Conservation (phyloP, 1,139 yeast genomes). For the Geotrichum candidum region DNA sequence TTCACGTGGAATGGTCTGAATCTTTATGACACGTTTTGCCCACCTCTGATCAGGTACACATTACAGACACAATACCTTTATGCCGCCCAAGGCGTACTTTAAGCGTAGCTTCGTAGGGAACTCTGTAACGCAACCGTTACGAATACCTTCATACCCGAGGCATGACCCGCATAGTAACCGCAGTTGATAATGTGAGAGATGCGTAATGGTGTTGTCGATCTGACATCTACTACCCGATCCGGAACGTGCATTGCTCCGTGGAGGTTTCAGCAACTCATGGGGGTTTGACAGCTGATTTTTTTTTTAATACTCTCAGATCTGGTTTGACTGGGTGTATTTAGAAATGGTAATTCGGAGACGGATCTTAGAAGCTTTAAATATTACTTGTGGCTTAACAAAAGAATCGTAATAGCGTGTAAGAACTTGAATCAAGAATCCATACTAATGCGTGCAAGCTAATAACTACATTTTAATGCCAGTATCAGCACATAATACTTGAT, state of each 20-base stretch:
- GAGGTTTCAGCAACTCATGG: background rate
- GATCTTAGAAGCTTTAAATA: background rate
- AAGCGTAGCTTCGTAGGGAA: background rate
- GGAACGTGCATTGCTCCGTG: background rate
- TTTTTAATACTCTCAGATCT: background rate
- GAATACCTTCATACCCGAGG: background rate
- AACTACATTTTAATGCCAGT: background rate
- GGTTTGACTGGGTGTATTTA: background rate
- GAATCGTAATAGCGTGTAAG: background rate
- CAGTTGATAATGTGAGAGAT: background rate
- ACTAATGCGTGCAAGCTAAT: background rate
- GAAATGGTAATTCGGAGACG: background rate
- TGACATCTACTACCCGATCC: background rate
- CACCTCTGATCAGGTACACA: background rate
- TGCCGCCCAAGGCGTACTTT: background rate
- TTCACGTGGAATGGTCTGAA: background rate
- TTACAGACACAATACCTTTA: background rate
- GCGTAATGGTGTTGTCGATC: background rate
- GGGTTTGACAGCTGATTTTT: background rate
- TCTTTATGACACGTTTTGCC: background rate
- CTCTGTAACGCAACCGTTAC: background rate
- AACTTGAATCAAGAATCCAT: background rate
- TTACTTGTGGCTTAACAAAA: background rate
- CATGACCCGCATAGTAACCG: background rate
- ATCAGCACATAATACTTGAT: background rate